Base-by-base conservation (phyloP, 176 grass and related monocot species). In the Leersia perrieri region DNA sequence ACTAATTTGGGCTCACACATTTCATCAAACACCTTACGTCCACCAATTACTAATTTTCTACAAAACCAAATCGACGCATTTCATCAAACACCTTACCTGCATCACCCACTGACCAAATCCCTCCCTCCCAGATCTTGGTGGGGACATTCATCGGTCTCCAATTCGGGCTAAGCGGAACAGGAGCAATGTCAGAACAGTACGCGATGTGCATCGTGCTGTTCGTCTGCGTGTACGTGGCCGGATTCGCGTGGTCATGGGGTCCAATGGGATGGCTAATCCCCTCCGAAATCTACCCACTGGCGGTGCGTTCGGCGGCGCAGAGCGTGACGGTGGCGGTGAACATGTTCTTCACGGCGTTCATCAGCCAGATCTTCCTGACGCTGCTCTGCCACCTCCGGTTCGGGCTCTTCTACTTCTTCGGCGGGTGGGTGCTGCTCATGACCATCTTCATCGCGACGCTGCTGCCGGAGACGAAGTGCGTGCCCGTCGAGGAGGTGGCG, bases 141-240 rank as follows among this genome's bases (percentile, higher is more conserved):
- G 87, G 87, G 16, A 89, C 87, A 1, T 89, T 89, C 87, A 89
- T 85, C 22, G 87, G 87, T 1, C 77, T 89, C 34, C 87, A 89
- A 57, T 89, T 89, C 77, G 87, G 82, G 2, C 11, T 85, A n/a
- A 89, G 72, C 66, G 87, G 87, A 3, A 89, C 77, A n/a, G 87
- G 87, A 0, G 77, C 57, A 2, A 85, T 89, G 26, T 89, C 87
- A 42, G 87, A 89, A 82, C 87, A 82, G 57, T 89, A 89, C 77
- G 87, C 87, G 11, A 89, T 89, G 82, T 85, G 87, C 87, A 89
- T 89, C 72, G 87, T 89, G 77, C 77, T 89, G 57, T 89, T 89
- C 82, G 82, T 89, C 64, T 89, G 87, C 82, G 87, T 89, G 7
- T 89, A 89, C 77, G 87, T 89, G 71, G 87, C 77, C 1, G 87